These are phyloP conservation scores for Yarrowia sp. DNA, from an alignment of 805 yeast species.

Conservation along the genomic window DNA sequence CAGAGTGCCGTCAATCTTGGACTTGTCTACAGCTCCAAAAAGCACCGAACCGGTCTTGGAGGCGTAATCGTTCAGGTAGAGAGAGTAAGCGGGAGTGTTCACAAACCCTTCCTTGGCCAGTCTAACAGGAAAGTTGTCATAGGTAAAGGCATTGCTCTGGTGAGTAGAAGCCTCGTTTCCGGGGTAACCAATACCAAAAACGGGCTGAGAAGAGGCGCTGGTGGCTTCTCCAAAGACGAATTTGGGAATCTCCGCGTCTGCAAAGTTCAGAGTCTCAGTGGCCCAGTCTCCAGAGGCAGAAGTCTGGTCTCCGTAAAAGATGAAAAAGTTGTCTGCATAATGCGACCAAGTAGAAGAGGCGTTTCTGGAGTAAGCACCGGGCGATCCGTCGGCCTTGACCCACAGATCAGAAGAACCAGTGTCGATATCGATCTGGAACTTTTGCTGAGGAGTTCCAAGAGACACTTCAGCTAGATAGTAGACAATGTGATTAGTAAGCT, in stretches of 20 bases:
- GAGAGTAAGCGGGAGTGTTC: conserved; percentile 53
- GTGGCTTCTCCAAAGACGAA: conserved; percentile 41
- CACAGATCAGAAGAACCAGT: conserved; percentile 76
- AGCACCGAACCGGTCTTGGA: conserved; percentile 44
- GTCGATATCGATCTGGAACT: conserved; percentile 62
- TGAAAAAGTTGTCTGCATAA: conserved; percentile 43
- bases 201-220: conserved; percentile 27
- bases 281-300: conserved; percentile 61
- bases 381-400: conserved; percentile 50
- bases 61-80: conserved; percentile 51
- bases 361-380: conserved; percentile 26
- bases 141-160: conserved; percentile 40
- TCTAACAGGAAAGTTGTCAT: conserved; percentile 49
- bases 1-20: conserved; percentile 41
- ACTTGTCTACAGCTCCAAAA: conserved; percentile 45
- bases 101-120: conserved; percentile 53
- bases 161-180: conserved; percentile 41
- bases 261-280: conserved; percentile 62
- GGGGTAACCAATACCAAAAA: conserved; percentile 43
- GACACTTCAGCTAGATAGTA: conserved; percentile 36
- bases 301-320: conserved; percentile 51
- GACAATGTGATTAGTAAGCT: conserved; percentile 8
- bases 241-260: conserved; percentile 53
- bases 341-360: conserved; percentile 44
- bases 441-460: conserved; percentile 65